Conservation (phyloP, 352 stramenopile genomes). For the Globisporangium perplexum region DNA sequence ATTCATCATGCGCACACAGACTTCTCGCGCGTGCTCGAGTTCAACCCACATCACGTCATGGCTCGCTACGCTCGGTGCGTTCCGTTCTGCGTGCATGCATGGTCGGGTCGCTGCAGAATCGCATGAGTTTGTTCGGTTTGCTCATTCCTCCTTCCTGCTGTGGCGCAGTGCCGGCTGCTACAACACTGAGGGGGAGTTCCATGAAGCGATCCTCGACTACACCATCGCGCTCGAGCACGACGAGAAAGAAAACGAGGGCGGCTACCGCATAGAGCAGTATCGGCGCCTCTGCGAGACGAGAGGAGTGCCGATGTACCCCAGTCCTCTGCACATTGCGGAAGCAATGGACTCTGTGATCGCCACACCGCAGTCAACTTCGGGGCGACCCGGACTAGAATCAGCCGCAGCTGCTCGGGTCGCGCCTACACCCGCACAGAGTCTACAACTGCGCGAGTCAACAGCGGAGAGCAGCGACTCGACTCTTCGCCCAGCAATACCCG, state of each 20-base stretch:
- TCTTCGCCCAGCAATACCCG: background rate
- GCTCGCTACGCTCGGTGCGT: slow-evolving; percentile 53
- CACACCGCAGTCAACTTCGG: background rate
- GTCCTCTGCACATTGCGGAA: too few relatives aligned
- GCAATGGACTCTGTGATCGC: background rate
- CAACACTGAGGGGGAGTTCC: slow-evolving; percentile 64
- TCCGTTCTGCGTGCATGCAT: background rate
- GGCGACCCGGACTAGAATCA: too few relatives aligned
- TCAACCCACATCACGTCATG: slow-evolving; percentile 77
- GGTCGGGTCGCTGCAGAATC: background rate
- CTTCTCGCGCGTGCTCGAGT: slow-evolving; percentile 54
- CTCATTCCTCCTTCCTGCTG: background rate
- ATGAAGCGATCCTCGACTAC: slow-evolving; percentile 73
- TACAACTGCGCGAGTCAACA: background rate
- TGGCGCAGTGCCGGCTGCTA: slow-evolving; percentile 49
- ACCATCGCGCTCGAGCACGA: slow-evolving; percentile 64
- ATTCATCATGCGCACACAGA: slow-evolving; percentile 55
- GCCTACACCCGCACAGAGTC: too few relatives aligned
- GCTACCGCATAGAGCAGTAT: slow-evolving; percentile 18
- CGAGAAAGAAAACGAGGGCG: slow-evolving; percentile 35
- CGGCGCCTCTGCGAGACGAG: slow-evolving; percentile 15
- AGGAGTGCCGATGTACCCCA: background rate
- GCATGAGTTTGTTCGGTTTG: background rate
- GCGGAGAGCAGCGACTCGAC: background rate
- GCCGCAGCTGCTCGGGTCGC: too few relatives aligned